Base-by-base conservation (phyloP, 441 rosid species). In the Gossypium schwendimanii region DNA sequence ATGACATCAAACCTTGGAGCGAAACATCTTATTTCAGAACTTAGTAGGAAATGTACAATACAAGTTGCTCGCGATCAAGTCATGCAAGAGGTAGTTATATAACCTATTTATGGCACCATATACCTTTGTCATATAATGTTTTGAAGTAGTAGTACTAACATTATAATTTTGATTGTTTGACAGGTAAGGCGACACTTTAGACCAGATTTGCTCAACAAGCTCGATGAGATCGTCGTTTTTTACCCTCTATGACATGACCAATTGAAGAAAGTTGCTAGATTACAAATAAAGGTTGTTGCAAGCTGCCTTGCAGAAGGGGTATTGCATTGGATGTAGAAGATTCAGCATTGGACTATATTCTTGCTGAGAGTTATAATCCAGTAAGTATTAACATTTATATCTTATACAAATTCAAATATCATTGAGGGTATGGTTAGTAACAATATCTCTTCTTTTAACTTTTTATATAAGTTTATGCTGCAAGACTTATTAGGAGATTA, bases 1-100 rank as follows among this genome's bases (percentile, higher is more conserved):
- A 88, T 88, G 97, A 92, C 93, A 0, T 94, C 98, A 0, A 92
- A 92, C 82, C 93, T 94, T 11, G 97, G 96, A 3, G 96, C 93
- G 0, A 91, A 94, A 61, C 93, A 91, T 70, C 88, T 94, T 11
- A 78, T 92, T 0, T 78, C 90, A 3, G 98, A 94, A 5, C 70
- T 94, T 4, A 82, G 70, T 1, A 97, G 94, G 61, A 89, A 91
- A 73, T 84, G 84, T 59, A 1, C 91, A 0, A 89, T 94, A 90
- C 85, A 92, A 78, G 94, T 69, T 50, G 98, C 98, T 44, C 82
- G 92, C 0, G 93, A 91, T 15, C 75, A 84, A 31, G 99, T 94
- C 21, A 81, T 89, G 93, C 91, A 84, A 71, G 98, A 92, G 84
- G 95, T 89, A 75, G 11, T 17, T 3, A 15, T 33, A 23, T 3